Evolutionary conservation across 2,329 filamentous ascomycete species (phyloP), one percentile per base, ranked within the genome.

Genomic region (Neurospora sp.): DNA sequence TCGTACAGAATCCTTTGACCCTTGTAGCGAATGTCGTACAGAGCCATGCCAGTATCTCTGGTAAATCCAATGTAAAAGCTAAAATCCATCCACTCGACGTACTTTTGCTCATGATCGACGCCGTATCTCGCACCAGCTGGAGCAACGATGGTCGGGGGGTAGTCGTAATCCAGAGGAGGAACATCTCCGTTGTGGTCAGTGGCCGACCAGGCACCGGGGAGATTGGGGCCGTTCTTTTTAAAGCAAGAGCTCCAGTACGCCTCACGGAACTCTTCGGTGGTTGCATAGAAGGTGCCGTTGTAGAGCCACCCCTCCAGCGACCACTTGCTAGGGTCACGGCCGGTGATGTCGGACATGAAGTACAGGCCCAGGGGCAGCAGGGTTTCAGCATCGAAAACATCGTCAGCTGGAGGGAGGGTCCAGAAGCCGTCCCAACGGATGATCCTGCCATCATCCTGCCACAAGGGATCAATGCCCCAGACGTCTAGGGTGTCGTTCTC

Each of bases 1-100:
- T 88, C 86, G 70, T 87, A 88, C 11, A 88, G 77, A 7, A 89
- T 76, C 7, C 84, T 79, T 71, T 86, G 80, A n/a, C 84, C 84
- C 73, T 86, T 85, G 79, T 83, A 87, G 19, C 79, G 78, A 66
- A 89, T 82, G 71, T 88, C 82, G 73, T 83, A 83, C 0, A 88
- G 77, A 0, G 80, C 74, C 43, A 88, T 78, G 0, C 85, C 86
- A 0, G 80, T 80, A 70, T 86, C 84, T 9, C 80, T 78, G 1
- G 79, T 80, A 67, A 85, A 84, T 3, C 79, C 79, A n/a, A 86
- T 78, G 73, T 83, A 88, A 74, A 88, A 86, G 69, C 75, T 79
- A 72, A 82, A 86, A 69, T 81, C 83, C 83, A 85, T 84, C 83
- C 83, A 86, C 69, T 82, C 78, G 38, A 85, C 79, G 70, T 84